Evolutionary conservation across 1,139 yeast genomes (phyloP).

Genomic region (Schwanniomyces etchellsii): DNA sequence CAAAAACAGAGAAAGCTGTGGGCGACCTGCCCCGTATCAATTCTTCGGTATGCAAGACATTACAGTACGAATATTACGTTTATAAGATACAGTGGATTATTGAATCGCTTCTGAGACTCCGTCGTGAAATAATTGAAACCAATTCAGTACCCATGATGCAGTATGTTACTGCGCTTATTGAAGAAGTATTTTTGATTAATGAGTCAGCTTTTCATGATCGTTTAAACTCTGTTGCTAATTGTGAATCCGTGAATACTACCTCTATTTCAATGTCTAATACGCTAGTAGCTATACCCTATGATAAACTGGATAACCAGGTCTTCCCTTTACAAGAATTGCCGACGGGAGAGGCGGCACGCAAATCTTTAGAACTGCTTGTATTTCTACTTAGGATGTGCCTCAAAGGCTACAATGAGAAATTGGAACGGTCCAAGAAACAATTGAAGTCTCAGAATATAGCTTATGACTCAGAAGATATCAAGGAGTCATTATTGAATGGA

Average conservation of each 20-base stretch:
- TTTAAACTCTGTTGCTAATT: conserved; percentile 37
- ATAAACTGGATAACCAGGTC: conserved; percentile 25
- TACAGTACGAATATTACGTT: conserved; percentile 38
- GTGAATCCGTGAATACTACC: conserved; percentile 28
- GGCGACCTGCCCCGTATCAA: no score
- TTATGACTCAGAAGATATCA: not conserved
- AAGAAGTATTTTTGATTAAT: conserved; percentile 44
- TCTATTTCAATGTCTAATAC: conserved; percentile 28
- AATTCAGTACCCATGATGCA: conserved; percentile 25
- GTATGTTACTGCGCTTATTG: conserved; percentile 34
- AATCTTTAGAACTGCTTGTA: conserved; percentile 33
- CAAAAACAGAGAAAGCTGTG: no score
- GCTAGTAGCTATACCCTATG: conserved; percentile 38
- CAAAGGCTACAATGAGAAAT: conserved; percentile 42
- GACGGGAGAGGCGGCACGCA: conserved; percentile 19
- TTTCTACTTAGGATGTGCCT: conserved; percentile 33
- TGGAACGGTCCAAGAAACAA: conserved; percentile 30
- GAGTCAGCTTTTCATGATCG: conserved; percentile 40
- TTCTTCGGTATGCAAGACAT: conserved; percentile 29
- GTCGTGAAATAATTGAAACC: conserved; percentile 1
- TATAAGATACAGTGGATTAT: conserved; percentile 23
- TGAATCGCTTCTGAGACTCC: conserved; percentile 13
- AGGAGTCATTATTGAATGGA: no score
- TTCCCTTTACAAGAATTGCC: conserved; percentile 30
- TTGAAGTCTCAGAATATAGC: conserved; percentile 16